Evolutionary conservation across 108 stramenopile genomes (phyloP).

Genomic region (Skeletonema menzelii): DNA sequence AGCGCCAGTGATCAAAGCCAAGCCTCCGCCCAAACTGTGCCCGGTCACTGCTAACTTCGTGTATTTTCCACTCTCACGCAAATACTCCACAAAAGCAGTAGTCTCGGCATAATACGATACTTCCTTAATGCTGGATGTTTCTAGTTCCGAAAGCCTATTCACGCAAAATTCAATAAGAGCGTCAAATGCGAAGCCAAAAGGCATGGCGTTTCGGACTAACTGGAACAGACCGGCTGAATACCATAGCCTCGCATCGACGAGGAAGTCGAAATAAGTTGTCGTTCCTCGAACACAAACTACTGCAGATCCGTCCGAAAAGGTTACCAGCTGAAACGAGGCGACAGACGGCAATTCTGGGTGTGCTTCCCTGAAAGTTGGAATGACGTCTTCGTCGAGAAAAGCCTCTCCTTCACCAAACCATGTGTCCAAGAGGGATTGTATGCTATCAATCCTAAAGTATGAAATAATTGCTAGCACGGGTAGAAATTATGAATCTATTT

Average conservation of each 20-base stretch:
- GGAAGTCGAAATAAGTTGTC: constrained; percentile 9
- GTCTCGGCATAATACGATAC: constrained; percentile 28
- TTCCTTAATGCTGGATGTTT: constrained; percentile 11
- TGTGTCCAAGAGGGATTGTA: constrained; percentile 4
- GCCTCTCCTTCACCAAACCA: constrained; percentile 10
- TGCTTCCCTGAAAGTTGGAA: background rate
- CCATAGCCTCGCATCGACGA: constrained; percentile 19
- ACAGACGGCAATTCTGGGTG: background rate
- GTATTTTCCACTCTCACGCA: constrained; percentile 6
- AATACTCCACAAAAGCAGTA: constrained; percentile 26
- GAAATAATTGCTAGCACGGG: background rate
- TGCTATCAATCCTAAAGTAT: constrained; percentile 7
- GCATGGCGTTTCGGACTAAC: background rate
- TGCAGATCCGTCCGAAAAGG: constrained; percentile 8
- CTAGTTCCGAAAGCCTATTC: background rate
- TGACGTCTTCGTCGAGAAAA: background rate
- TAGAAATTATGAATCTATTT: background rate
- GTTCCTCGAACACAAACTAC: constrained; percentile 7
- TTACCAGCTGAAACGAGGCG: constrained; percentile 3
- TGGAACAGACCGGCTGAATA: constrained; percentile 13
- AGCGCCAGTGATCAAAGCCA: constrained; percentile 45
- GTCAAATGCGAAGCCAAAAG: constrained; percentile 12
- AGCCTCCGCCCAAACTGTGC: constrained; percentile 39
- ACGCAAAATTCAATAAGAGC: constrained; percentile 3
- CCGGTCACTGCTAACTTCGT: constrained; percentile 26